Evolutionary conservation across 768 basidiomycete genomes (phyloP).

Genomic region (Lyophyllum shimeji): DNA sequence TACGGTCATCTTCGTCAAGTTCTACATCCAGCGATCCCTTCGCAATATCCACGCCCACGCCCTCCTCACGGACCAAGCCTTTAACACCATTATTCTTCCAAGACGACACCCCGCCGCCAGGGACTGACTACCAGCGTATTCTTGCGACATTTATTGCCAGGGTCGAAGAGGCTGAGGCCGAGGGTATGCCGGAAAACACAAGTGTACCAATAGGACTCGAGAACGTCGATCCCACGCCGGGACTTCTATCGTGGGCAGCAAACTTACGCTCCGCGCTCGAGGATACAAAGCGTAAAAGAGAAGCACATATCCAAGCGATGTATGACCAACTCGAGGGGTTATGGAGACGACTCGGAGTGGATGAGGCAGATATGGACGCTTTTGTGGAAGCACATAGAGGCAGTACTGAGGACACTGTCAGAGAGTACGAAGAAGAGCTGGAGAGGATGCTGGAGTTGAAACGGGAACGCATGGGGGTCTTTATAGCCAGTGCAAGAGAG

Average conservation of each 20-base stretch:
- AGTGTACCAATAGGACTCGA: constrained; percentile 57
- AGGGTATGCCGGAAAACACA: constrained; percentile 37
- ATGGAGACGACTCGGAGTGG: constrained; percentile 84
- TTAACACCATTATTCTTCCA: constrained; percentile 37
- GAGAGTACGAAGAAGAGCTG: constrained; percentile 86
- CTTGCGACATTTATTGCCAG: constrained; percentile 64
- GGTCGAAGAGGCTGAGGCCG: constrained; percentile 58
- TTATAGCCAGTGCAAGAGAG: constrained; percentile 76
- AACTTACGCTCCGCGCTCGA: constrained; percentile 58
- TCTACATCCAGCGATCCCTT: constrained; percentile 46
- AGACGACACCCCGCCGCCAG: constrained; percentile 28
- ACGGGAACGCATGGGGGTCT: constrained; percentile 81
- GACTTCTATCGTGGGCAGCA: constrained; percentile 73
- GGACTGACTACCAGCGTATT: constrained; percentile 53
- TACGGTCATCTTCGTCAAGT: constrained; percentile 35
- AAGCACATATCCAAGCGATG: constrained; percentile 86
- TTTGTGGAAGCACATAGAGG: constrained; percentile 89
- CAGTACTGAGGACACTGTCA: constrained; percentile 72
- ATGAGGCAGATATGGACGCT: constrained; percentile 80
- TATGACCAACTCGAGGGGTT: constrained; percentile 92
- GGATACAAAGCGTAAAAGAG: constrained; percentile 71
- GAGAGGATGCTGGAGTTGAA: constrained; percentile 89
- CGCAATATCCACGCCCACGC: constrained; percentile 51
- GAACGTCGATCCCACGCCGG: constrained; percentile 74
- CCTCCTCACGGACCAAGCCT: constrained; percentile 37